A percentile compares a stretch with the other conserved stretches of the same genome.
Conservation (phyloP, 768 basidiomycete species). For the Crucibulum laeve region DNA sequence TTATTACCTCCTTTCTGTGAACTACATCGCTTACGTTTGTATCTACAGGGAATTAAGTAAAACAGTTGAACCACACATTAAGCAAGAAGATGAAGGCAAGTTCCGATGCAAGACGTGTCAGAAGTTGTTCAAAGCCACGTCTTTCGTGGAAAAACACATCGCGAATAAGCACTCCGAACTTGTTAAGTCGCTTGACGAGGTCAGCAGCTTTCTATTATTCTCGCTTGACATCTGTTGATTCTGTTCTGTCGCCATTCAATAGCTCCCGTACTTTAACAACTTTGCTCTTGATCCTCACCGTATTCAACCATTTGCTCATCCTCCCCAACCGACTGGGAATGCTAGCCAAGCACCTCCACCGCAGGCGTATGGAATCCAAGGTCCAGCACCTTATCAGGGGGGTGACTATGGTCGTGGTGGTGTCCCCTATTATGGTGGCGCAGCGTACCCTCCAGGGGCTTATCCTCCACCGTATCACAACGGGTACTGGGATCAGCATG, state of each 20-base stretch:
- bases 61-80: slow-evolving; percentile 74
- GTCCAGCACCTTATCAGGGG: slow-evolving; percentile 40
- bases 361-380: slow-evolving; percentile 81
- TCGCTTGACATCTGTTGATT: slow-evolving; percentile 6
- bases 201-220: slow-evolving; percentile 30
- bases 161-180: slow-evolving; percentile 90
- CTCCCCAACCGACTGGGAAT: slow-evolving; percentile 64
- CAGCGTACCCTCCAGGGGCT: slow-evolving; percentile 25
- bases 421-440: slow-evolving; percentile 31
- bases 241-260: slow-evolving; percentile 9
- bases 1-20: slow-evolving; percentile 6
- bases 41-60: slow-evolving; percentile 71
- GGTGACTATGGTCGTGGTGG: slow-evolving; percentile 29
- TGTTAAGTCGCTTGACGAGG: slow-evolving; percentile 81
- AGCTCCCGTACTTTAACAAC: slow-evolving; percentile 92
- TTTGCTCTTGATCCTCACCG: slow-evolving; percentile 95
- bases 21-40: slow-evolving; percentile 6
- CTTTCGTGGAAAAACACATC: slow-evolving; percentile 97
- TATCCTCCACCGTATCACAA: slow-evolving; percentile 43
- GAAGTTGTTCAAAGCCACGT: slow-evolving; percentile 95
- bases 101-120: slow-evolving; percentile 95
- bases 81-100: slow-evolving; percentile 96
- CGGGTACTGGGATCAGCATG: slow-evolving; percentile 39
- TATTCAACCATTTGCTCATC: slow-evolving; percentile 80
- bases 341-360: slow-evolving; percentile 70